Evolutionary conservation across 805 yeast species (phyloP), one percentile per base, ranked within the genome.

Genomic region (Kodamaea kaohsiungensis): DNA sequence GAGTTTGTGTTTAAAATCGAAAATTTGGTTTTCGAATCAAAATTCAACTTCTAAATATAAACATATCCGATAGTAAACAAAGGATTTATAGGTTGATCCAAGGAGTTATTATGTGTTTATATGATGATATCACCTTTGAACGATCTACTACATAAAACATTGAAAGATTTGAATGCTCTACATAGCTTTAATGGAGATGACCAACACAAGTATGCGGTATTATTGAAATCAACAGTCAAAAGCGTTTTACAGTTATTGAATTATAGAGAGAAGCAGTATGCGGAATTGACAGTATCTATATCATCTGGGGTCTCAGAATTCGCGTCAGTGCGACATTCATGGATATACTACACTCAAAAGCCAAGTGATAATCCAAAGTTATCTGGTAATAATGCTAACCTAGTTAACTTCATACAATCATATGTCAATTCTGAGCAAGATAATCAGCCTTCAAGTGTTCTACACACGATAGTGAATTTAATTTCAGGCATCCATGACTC

Each of bases 91-190:
- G 6, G 35, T 12, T 9, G 35, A 30, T 30, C 35, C 13, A 30
- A 8, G 8, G 35, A 30, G 35, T 12, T 30, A 30, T 12, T 30
- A 10, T 19, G 19, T 13, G 30, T 43, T 16, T 13, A 43, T 18
- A 18, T 2, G 46, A 43, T 16, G 16, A 46, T 46, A 3, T 10
- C 42, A 18, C 42, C 49, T 39, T 52, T 63, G 54, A 58, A 60
- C 40, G 60, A 54, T 19, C 55, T 63, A 17, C 61, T 65, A 12
- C 61, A 56, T 46, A 53, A 53, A 15, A 63, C 64, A 6, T 54
- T 65, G 39, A 55, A 59, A 48, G 58, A 61, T 30, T 52, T 65
- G 10, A 62, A 60, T 49, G 18, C 51, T n/a, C 56, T 65, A 13
- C 61, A 60, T 49, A 40, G 49, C 9, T 54, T 46, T 42, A 39